phyloP scores from a whole-genome alignment of 805 yeast species.

The Sungouiella blattae region DNA sequence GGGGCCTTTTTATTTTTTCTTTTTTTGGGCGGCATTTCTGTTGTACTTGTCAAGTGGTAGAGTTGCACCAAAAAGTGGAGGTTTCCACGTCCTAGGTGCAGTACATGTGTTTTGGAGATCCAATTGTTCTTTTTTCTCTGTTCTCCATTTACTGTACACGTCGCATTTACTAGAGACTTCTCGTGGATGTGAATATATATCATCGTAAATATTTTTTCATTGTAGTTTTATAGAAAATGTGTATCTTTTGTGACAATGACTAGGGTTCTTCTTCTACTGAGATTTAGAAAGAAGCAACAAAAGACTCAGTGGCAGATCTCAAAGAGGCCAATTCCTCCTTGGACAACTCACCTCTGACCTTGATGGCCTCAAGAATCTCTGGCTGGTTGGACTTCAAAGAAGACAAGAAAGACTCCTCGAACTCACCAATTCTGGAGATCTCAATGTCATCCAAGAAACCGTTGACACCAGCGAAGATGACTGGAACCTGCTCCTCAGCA shows the following conservation, averaged over 20 bases:
- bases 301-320: conserved; percentile 88
- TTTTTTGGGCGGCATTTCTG: background rate
- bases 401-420: conserved; percentile 89
- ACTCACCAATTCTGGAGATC: conserved; percentile 81
- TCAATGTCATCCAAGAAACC: conserved; percentile 93
- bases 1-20: background rate
- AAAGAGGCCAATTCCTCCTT: conserved; percentile 82
- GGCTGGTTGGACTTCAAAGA: conserved; percentile 88
- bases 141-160: too few relatives aligned
- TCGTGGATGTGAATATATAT: conserved; percentile 15
- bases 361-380: conserved; percentile 79
- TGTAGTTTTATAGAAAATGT: conserved; percentile 7
- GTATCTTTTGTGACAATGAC: conserved; percentile 12
- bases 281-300: conserved; percentile 77
- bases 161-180: too few relatives aligned
- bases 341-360: conserved; percentile 85
- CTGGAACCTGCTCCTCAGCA: conserved; percentile 99
- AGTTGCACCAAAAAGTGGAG: too few relatives aligned
- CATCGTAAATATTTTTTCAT: conserved; percentile 17
- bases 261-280: background rate
- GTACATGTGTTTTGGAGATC: too few relatives aligned
- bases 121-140: too few relatives aligned
- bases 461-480: conserved; percentile 99
- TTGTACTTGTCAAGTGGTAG: background rate
- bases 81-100: too few relatives aligned